Conservation (phyloP, 2,329 filamentous ascomycete genomes). For the Fusarium domesticum region DNA sequence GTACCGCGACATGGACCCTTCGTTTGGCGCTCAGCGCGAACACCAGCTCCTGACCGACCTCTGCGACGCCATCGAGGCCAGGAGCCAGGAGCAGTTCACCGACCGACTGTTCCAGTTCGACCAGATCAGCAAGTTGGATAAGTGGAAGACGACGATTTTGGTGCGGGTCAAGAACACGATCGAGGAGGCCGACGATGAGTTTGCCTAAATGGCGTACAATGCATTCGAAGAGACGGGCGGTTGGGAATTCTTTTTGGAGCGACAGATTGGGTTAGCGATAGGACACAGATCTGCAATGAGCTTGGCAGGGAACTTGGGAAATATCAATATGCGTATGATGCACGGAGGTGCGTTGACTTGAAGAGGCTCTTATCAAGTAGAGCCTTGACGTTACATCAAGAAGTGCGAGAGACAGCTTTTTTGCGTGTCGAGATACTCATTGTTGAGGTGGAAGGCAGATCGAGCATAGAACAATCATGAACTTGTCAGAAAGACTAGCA, state of each 20-base stretch:
- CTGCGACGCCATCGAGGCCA: conserved; percentile 68
- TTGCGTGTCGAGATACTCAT: conserved; percentile 5
- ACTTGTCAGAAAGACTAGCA: no score
- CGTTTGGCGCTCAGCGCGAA: conserved; percentile 75
- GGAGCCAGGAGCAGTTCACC: conserved; percentile 77
- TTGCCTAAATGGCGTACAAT: conserved; percentile 37
- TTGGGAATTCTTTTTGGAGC: neutral
- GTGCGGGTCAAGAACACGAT: conserved; percentile 81
- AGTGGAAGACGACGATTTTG: conserved; percentile 91
- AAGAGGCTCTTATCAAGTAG: no score
- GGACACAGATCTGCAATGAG: neutral
- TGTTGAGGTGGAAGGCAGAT: conserved; percentile 3
- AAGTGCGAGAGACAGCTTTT: no score
- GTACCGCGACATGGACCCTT: conserved; percentile 76
- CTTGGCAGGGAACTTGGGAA: no score
- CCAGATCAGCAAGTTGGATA: conserved; percentile 88
- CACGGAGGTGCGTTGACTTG: no score
- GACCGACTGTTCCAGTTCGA: conserved; percentile 88
- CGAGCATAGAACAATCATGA: conserved; percentile 12
- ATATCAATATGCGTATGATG: no score
- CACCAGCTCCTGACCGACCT: conserved; percentile 78
- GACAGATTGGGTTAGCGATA: neutral
- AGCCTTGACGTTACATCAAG: no score
- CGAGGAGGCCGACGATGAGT: conserved; percentile 52
- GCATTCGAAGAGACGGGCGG: no score